These are phyloP conservation scores for Trametes villosa DNA, from an alignment of 768 basidiomycete species.

Conservation along the genomic window DNA sequence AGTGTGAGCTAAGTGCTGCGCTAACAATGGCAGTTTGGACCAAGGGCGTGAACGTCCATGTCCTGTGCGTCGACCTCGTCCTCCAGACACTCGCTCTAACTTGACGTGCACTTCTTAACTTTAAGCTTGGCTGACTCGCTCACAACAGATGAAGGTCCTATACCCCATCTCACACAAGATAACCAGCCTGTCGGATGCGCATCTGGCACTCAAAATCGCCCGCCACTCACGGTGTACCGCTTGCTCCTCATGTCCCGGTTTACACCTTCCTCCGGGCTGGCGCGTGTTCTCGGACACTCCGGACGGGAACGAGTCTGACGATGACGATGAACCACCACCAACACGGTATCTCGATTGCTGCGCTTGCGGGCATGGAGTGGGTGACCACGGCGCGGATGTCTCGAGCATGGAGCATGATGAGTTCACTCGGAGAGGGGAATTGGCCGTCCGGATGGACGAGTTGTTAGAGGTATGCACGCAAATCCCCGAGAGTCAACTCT, in stretches of 20 bases:
- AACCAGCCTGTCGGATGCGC: slow-evolving; percentile 50
- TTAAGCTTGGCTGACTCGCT: neutral
- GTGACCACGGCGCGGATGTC: slow-evolving; percentile 70
- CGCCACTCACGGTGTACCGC: slow-evolving; percentile 74
- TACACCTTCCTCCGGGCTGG: slow-evolving; percentile 62
- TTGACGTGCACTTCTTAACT: neutral
- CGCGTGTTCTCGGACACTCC: slow-evolving; percentile 58
- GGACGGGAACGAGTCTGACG: slow-evolving; percentile 73
- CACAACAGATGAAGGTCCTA: slow-evolving; percentile 55
- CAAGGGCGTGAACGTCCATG: neutral
- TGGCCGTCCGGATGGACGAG: slow-evolving; percentile 83
- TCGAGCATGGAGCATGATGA: slow-evolving; percentile 59
- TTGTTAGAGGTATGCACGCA: slow-evolving; percentile 83
- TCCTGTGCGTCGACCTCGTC: neutral
- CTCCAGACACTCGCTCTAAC: neutral
- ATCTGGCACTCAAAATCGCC: slow-evolving; percentile 76
- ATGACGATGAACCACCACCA: slow-evolving; percentile 54
- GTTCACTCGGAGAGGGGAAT: slow-evolving; percentile 70
- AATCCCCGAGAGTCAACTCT: too few species aligned
- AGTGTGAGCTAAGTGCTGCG: too few species aligned
- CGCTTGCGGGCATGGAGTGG: slow-evolving; percentile 68
- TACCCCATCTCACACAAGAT: slow-evolving; percentile 68
- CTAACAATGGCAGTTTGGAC: too few species aligned
- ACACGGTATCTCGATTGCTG: slow-evolving; percentile 60
- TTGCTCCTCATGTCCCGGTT: slow-evolving; percentile 68